Conservation (phyloP, 2,329 filamentous ascomycete genomes). For the Colletotrichum tabaci region DNA sequence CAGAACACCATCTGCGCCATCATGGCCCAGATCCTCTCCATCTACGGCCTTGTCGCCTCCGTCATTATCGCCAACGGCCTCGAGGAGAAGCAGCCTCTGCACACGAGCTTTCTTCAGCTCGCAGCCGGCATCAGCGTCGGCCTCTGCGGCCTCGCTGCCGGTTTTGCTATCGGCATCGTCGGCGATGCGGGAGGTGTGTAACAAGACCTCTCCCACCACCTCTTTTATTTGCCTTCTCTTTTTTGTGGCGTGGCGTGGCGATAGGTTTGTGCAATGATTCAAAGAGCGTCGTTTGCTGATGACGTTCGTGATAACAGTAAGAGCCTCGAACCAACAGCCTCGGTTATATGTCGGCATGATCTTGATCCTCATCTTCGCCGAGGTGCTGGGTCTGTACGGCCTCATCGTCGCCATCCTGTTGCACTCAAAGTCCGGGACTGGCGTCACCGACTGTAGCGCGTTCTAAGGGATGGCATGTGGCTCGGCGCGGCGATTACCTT, state of each 20-base stretch:
- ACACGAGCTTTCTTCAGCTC: slow-evolving; percentile 60
- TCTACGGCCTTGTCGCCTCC: slow-evolving; percentile 62
- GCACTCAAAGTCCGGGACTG: slow-evolving; percentile 53
- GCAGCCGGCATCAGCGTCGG: slow-evolving; percentile 61
- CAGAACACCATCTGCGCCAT: slow-evolving; percentile 62
- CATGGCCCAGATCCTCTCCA: slow-evolving; percentile 65
- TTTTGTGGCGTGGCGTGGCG: no score
- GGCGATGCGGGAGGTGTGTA: slow-evolving; percentile 59
- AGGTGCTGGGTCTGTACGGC: slow-evolving; percentile 62
- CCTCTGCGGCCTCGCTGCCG: slow-evolving; percentile 61
- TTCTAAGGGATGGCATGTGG: background rate
- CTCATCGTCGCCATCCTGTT: slow-evolving; percentile 65
- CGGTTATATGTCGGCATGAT: slow-evolving; percentile 64
- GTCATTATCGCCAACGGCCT: slow-evolving; percentile 61
- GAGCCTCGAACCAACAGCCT: slow-evolving; percentile 63
- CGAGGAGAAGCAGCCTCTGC: slow-evolving; percentile 58
- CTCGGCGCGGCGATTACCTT: background rate
- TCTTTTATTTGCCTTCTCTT: no score
- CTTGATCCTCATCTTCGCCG: slow-evolving; percentile 63
- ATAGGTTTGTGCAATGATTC: no score
- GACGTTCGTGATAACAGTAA: slow-evolving; percentile 49
- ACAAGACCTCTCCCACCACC: no score
- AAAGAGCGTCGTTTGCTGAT: background rate
- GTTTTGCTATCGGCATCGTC: slow-evolving; percentile 63
- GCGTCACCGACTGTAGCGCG: slow-evolving; percentile 9